Conservation (phyloP, 176 grass and related monocot genomes). For the Ensete ventricosum region DNA sequence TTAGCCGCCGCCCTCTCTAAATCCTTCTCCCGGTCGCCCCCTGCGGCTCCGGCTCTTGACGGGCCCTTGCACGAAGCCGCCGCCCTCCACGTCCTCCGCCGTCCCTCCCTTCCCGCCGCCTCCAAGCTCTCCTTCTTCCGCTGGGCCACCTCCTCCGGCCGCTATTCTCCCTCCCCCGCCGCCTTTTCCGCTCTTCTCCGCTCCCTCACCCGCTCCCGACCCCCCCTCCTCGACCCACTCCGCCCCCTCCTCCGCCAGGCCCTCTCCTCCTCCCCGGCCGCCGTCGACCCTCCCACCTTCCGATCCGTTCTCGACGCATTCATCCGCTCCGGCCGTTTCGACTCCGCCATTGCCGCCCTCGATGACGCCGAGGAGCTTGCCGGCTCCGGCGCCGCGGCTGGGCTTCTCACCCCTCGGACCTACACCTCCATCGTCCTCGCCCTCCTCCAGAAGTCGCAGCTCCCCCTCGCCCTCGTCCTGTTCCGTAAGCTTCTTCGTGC, state of each 20-base stretch:
- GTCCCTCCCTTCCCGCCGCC: constrained; percentile 42
- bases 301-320: constrained; percentile 29
- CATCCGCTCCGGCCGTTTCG: constrained; percentile 36
- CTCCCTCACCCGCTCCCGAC: constrained; percentile 27
- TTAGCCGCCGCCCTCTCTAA: constrained; percentile 50
- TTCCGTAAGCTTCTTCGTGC: constrained; percentile 38
- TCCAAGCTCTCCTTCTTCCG: constrained; percentile 77
- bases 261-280: constrained; percentile 18
- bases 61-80: constrained; percentile 50
- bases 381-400: neutral
- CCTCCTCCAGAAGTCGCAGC: constrained; percentile 19
- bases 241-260: constrained; percentile 39
- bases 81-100: constrained; percentile 54
- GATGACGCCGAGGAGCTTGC: constrained; percentile 28
- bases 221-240: constrained; percentile 37
- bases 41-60: constrained; percentile 31
- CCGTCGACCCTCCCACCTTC: constrained; percentile 42
- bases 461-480: constrained; percentile 32
- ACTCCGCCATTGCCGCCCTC: constrained; percentile 55
- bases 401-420: constrained; percentile 8
- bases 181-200: constrained; percentile 45
- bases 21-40: constrained; percentile 5
- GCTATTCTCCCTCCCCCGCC: constrained; percentile 23
- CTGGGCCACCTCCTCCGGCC: constrained; percentile 30
- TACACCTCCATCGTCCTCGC: constrained; percentile 22